A percentile compares a stretch with the other conserved stretches of the same genome.
Conservation (phyloP, 495 filamentous ascomycete species). For the Neurospora sp. region DNA sequence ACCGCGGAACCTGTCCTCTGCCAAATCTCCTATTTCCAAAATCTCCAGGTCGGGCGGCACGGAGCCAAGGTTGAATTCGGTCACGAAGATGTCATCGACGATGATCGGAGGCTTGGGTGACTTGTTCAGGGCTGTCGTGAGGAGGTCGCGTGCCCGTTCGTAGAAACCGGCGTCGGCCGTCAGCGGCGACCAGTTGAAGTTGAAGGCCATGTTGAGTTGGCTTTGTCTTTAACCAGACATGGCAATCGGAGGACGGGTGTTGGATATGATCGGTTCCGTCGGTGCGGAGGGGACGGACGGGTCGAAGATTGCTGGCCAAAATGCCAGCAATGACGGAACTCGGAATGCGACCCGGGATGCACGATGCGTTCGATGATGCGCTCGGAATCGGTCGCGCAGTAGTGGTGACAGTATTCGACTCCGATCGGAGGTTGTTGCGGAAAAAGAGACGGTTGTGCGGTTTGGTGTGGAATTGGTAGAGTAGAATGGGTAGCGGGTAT, state of each 20-base stretch:
- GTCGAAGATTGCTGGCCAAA: neutral
- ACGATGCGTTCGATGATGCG: neutral
- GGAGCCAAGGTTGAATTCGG: slow-evolving; percentile 89
- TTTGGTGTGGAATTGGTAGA: neutral
- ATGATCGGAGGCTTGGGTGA: slow-evolving; percentile 97
- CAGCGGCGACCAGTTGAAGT: slow-evolving; percentile 99
- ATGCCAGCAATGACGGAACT: neutral
- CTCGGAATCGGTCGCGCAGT: neutral
- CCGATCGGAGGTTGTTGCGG: neutral
- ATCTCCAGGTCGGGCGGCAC: slow-evolving; percentile 92
- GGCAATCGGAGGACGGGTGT: slow-evolving; percentile 8
- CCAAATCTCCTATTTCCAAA: slow-evolving; percentile 90
- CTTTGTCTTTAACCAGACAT: slow-evolving; percentile 21
- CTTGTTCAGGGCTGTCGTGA: slow-evolving; percentile 94
- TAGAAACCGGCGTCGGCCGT: slow-evolving; percentile 89
- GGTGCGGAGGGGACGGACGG: neutral
- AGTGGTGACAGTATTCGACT: neutral
- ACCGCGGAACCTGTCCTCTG: slow-evolving; percentile 92
- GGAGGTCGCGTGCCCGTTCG: slow-evolving; percentile 80
- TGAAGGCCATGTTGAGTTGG: slow-evolving; percentile 81
- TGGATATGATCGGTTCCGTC: neutral
- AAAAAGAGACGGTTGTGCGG: neutral
- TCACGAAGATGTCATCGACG: slow-evolving; percentile 97
- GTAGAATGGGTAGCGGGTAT: neutral
- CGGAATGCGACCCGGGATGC: neutral